Evolutionary conservation across 495 filamentous ascomycete species (phyloP).

Genomic region (Tuber brumale): DNA sequence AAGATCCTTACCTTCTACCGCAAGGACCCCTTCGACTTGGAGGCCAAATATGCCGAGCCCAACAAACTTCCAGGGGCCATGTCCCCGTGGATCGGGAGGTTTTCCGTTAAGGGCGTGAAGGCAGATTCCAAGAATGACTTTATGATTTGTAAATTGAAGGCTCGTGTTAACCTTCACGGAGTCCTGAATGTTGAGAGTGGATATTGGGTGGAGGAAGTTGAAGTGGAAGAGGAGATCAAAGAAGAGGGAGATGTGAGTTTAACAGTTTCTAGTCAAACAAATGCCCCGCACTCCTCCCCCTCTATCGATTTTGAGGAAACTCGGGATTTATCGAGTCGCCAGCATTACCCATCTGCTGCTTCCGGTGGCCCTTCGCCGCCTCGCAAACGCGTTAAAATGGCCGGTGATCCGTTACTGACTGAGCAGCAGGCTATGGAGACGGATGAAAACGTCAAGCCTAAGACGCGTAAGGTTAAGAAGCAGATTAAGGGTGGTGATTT

Average conservation of each 20-base stretch:
- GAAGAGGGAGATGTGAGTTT: constrained; percentile 56
- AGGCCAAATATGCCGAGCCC: constrained; percentile 85
- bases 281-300: neutral
- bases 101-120: constrained; percentile 87
- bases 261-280: constrained; percentile 7
- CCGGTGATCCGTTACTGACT: constrained; percentile 18
- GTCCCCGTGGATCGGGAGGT: constrained; percentile 90
- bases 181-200: constrained; percentile 93
- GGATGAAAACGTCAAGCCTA: constrained; percentile 67
- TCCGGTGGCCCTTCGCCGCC: constrained; percentile 5
- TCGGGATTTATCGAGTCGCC: constrained; percentile 5
- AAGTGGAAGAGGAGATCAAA: constrained; percentile 88
- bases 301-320: neutral
- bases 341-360: constrained; percentile 11
- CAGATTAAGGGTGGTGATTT: constrained; percentile 97
- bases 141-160: constrained; percentile 99
- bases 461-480: constrained; percentile 97
- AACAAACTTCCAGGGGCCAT: constrained; percentile 85
- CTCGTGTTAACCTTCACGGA: constrained; percentile 91
- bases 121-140: constrained; percentile 82
- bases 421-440: constrained; percentile 80
- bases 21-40: constrained; percentile 93
- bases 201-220: constrained; percentile 96
- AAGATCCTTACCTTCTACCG: constrained; percentile 99
- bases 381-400: constrained; percentile 11